A percentile compares a stretch with the other conserved stretches of the same genome.
phyloP scores from a whole-genome alignment of 2,329 filamentous ascomycete species.

The Truncatella angustata region DNA sequence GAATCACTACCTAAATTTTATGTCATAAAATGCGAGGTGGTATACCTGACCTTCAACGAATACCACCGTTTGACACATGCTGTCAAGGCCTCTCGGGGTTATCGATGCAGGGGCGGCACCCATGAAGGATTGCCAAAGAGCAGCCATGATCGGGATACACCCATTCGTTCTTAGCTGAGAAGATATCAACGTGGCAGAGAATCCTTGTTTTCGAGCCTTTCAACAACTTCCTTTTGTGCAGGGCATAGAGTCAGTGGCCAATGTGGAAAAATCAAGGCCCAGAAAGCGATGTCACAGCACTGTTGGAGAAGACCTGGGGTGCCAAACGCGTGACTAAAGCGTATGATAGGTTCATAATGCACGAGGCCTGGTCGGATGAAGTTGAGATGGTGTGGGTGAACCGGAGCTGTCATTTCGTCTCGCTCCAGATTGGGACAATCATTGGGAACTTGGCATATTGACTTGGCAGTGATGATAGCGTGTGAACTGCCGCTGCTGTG shows the following conservation, averaged over 20 bases:
- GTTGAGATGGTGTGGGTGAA: slow-evolving; percentile 1
- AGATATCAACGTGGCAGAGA: not conserved
- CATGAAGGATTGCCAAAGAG: not conserved
- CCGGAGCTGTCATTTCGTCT: not conserved
- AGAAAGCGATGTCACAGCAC: not conserved
- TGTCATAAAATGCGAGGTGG: not conserved
- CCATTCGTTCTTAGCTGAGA: not conserved
- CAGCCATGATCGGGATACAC: not conserved
- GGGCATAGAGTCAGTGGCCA: not conserved
- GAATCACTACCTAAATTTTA: not conserved
- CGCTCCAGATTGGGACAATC: not conserved
- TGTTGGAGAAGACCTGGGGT: not conserved
- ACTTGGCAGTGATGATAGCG: not conserved
- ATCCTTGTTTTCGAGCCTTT: too few species aligned
- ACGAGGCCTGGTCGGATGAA: slow-evolving; percentile 12
- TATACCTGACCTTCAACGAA: not conserved
- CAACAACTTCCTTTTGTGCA: too few species aligned
- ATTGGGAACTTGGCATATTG: not conserved
- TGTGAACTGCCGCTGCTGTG: slow-evolving; percentile 1
- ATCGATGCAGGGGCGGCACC: slow-evolving; percentile 3
- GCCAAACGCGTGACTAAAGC: slow-evolving; percentile 16
- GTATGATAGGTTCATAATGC: slow-evolving; percentile 18
- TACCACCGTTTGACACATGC: too few species aligned
- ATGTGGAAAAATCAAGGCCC: not conserved
- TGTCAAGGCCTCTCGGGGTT: too few species aligned